phyloP scores from a whole-genome alignment of 78 protist genomes.

The Guillardia theta region DNA sequence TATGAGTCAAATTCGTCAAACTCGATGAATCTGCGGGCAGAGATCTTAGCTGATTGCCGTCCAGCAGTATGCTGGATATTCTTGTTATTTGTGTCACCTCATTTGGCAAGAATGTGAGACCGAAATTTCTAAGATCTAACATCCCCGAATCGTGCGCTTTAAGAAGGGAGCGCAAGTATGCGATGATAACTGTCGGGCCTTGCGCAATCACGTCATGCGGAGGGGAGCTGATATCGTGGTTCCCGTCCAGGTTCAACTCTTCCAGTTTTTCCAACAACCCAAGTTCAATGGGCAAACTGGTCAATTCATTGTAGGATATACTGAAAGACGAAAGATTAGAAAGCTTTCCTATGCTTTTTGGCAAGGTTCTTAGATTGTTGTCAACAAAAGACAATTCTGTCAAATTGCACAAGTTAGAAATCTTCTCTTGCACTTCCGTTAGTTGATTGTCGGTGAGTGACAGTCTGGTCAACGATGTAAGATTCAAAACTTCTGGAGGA shows the following conservation, averaged over 20 bases:
- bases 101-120: background rate
- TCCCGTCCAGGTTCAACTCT: background rate
- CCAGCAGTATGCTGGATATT: background rate
- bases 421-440: background rate
- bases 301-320: background rate
- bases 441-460: constrained; percentile 24
- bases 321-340: background rate
- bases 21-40: background rate
- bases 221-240: constrained; percentile 35
- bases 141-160: background rate
- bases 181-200: constrained; percentile 1
- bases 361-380: background rate
- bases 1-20: background rate
- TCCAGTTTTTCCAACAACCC: background rate
- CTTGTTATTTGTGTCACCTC: background rate
- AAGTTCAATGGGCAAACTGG: background rate
- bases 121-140: background rate
- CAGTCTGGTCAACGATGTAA: background rate
- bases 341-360: background rate
- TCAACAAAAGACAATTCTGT: constrained; percentile 21
- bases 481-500: background rate
- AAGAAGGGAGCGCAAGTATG: background rate
- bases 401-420: background rate
- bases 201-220: background rate
- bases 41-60: background rate